phyloP scores from a whole-genome alignment of 352 stramenopile genomes.

The Pythium utonaiense region DNA sequence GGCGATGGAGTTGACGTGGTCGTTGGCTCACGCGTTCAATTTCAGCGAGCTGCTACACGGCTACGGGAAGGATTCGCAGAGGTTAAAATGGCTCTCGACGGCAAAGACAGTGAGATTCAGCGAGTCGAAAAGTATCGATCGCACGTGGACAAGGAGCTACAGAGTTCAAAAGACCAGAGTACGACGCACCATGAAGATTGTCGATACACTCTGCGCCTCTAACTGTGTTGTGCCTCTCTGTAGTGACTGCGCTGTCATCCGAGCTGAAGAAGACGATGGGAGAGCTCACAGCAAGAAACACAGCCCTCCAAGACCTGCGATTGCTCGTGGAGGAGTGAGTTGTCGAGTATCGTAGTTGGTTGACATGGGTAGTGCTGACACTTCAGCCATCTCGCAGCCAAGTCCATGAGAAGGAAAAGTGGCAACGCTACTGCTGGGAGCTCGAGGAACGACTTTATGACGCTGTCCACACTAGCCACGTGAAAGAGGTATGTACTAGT shows the following conservation, averaged over 20 bases:
- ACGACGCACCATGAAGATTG: background rate
- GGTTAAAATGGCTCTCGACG: constrained; percentile 40
- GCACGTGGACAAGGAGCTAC: constrained; percentile 28
- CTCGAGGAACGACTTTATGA: constrained; percentile 63
- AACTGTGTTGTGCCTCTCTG: background rate
- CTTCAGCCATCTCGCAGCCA: constrained; percentile 31
- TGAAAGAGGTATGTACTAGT: constrained; percentile 45
- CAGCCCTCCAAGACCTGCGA: constrained; percentile 44
- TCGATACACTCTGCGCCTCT: no score
- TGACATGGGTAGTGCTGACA: background rate
- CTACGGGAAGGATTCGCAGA: constrained; percentile 53
- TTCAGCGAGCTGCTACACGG: constrained; percentile 42
- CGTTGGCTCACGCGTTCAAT: background rate
- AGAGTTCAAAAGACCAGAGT: constrained; percentile 35
- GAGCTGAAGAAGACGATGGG: constrained; percentile 26
- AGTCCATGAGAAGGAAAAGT: constrained; percentile 70
- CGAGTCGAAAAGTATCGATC: constrained; percentile 31
- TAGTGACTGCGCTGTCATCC: constrained; percentile 11
- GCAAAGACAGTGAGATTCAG: constrained; percentile 40
- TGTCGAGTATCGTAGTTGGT: background rate
- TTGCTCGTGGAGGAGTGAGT: constrained; percentile 62
- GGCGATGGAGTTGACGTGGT: no score
- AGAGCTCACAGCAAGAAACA: constrained; percentile 32
- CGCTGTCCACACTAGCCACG: constrained; percentile 44
- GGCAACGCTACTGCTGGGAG: constrained; percentile 76